Evolutionary conservation across 2,329 filamentous ascomycete genomes (phyloP), one percentile per base, ranked within the genome.

Genomic region (Colletotrichum euphorbiae): DNA sequence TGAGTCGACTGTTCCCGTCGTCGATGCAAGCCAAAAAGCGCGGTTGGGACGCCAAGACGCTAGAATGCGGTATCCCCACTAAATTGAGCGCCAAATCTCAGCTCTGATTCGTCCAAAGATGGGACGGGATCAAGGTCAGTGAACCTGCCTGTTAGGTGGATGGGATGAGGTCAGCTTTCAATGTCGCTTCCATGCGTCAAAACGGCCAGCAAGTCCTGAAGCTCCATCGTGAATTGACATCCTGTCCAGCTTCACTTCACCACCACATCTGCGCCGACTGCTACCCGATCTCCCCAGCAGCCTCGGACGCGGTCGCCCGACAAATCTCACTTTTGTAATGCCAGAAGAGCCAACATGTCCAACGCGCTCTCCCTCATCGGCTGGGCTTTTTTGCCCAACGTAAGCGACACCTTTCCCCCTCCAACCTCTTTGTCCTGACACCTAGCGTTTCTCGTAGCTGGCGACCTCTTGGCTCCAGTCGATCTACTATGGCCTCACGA

Each of bases 401-500:
- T 87, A 77, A 55, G 83, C 71, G 17, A 60, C 36, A 63, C 28
- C 36, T 52, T 36, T 28, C 4, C n/a, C 31, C 50, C 40, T 45
- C 7, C 45, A 24, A 15, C 12, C n/a, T 40, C 12, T 28, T n/a
- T 15, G 24, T 43, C 15, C 28, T 28, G 17, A 51, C 60, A 52
- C 42, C 61, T 67, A 28, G 55, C 70, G 17, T 57, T 46, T 48
- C 13, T 58, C 56, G 36, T 70, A 97, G 93, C 88, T 95, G 73
- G 91, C 90, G 55, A 94, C 93, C 42, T 88, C 88, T 71, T 92
- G 91, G 82, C 78, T 91, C 6, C 95, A 98, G 78, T 86, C 86
- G 70, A 83, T 97, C 73, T 96, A 94, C 82, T 99, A 98, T 82
- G 86, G 90, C 74, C 81, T 98, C 73, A 92, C 93, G 62, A 95